A percentile compares a stretch with the other conserved stretches of the same genome.
Conservation (phyloP, 257 asterid genomes). For the Gentiana straminea region DNA sequence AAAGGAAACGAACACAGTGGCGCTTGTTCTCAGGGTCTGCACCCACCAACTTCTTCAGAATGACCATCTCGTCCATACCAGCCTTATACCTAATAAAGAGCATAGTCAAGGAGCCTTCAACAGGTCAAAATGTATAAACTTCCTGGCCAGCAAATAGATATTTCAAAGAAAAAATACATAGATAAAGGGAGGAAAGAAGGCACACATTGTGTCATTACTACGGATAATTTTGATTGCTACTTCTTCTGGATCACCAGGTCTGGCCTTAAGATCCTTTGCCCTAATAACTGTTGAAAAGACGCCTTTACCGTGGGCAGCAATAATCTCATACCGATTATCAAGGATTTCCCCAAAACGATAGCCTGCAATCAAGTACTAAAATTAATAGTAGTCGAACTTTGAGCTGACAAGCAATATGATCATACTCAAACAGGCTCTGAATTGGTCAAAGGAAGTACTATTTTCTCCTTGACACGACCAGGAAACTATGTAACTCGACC, state of each 20-base stretch:
- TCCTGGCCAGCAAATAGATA: neutral
- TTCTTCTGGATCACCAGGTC: constrained; percentile 65
- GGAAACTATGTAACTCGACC: neutral
- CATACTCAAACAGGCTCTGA: neutral
- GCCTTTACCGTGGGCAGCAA: constrained; percentile 98
- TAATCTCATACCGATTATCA: constrained; percentile 84
- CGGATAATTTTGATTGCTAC: constrained; percentile 95
- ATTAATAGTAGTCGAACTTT: neutral
- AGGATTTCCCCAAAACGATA: constrained; percentile 92
- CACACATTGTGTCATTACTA: constrained; percentile 88
- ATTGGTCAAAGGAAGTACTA: neutral
- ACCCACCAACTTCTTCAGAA: constrained; percentile 83
- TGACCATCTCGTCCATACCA: constrained; percentile 91
- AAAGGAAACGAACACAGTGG: constrained; percentile 89
- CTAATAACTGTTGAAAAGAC: constrained; percentile 96
- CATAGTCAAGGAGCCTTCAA: neutral
- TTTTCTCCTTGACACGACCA: neutral
- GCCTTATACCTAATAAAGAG: constrained; percentile 68
- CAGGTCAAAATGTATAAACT: neutral
- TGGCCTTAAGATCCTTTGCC: constrained; percentile 91
- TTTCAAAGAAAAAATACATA: constrained; percentile 2
- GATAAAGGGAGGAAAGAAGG: constrained; percentile 7
- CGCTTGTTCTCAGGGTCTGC: constrained; percentile 95
- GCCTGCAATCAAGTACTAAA: constrained; percentile 29
- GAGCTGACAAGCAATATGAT: too few relatives aligned